phyloP scores from a whole-genome alignment of 352 stramenopile genomes.

The Pythium pyrilobum region DNA sequence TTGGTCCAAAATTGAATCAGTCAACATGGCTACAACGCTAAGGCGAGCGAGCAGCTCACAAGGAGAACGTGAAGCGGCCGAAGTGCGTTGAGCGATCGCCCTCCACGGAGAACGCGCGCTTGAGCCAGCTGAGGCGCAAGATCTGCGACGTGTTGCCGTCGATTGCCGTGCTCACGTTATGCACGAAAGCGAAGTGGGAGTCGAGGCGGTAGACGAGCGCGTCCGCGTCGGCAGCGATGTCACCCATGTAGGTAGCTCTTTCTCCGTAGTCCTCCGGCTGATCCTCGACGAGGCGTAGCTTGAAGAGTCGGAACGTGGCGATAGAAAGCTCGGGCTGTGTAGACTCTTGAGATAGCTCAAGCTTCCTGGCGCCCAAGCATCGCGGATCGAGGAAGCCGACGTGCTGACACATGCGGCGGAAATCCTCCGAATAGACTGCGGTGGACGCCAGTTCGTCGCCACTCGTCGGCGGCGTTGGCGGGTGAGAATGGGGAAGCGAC shows the following conservation, averaged over 20 bases:
- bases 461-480: neutral
- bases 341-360: neutral
- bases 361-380: conserved; percentile 6
- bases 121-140: conserved; percentile 41
- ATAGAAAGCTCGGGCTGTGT: neutral
- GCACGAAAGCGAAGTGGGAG: conserved; percentile 31
- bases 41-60: conserved; percentile 5
- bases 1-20: neutral
- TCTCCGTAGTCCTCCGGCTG: conserved; percentile 56
- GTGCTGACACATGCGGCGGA: conserved; percentile 35
- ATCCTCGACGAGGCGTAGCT: conserved; percentile 33
- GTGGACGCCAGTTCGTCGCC: neutral
- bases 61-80: conserved; percentile 35
- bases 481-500: neutral
- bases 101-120: conserved; percentile 32
- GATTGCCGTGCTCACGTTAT: conserved; percentile 22
- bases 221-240: neutral
- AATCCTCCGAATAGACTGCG: conserved; percentile 37
- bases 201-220: conserved; percentile 29
- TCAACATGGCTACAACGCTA: too few species aligned
- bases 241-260: conserved; percentile 31
- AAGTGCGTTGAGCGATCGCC: conserved; percentile 34
- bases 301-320: conserved; percentile 36
- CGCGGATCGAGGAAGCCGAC: conserved; percentile 27
- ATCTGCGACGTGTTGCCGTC: conserved; percentile 57